Percentiles rank a stretch among this genome's conserved stretches.
Evolutionary conservation across 1,139 yeast genomes (phyloP).

Genomic region (Blastobotrys petasosporus): DNA sequence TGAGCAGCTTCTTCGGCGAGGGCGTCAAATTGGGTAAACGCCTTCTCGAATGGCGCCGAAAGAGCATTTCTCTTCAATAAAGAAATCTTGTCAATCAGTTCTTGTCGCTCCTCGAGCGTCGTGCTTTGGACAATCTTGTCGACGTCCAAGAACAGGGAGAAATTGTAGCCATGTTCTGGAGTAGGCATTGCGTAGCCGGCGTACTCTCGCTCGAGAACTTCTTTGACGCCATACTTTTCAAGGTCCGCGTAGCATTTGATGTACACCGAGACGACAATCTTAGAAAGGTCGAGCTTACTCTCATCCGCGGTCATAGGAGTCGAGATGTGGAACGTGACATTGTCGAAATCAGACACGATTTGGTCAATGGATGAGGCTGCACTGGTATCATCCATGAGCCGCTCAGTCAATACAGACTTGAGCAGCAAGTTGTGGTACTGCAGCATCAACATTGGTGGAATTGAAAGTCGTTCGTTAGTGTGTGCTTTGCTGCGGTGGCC

Average conservation of each 20-base stretch:
- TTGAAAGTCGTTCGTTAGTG: neutral
- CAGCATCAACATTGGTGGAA: slow-evolving; percentile 32
- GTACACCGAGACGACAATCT: slow-evolving; percentile 61
- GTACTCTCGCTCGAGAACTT: slow-evolving; percentile 39
- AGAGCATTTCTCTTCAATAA: slow-evolving; percentile 77
- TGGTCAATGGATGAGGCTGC: slow-evolving; percentile 70
- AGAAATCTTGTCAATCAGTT: slow-evolving; percentile 58
- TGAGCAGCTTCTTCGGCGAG: slow-evolving; percentile 48
- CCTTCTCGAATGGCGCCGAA: slow-evolving; percentile 89
- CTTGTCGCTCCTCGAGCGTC: slow-evolving; percentile 40
- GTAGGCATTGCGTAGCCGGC: slow-evolving; percentile 36
- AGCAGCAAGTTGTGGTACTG: slow-evolving; percentile 41
- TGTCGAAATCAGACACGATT: slow-evolving; percentile 89
- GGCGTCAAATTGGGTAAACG: slow-evolving; percentile 71
- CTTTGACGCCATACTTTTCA: slow-evolving; percentile 52
- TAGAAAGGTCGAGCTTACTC: slow-evolving; percentile 14
- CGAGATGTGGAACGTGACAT: slow-evolving; percentile 87
- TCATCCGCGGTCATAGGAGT: slow-evolving; percentile 63
- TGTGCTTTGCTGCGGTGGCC: neutral
- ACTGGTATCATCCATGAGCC: slow-evolving; percentile 36
- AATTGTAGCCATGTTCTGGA: slow-evolving; percentile 76
- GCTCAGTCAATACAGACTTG: slow-evolving; percentile 39
- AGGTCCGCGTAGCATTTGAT: slow-evolving; percentile 76
- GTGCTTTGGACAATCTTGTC: slow-evolving; percentile 36
- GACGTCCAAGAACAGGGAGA: slow-evolving; percentile 66